Percentiles rank a stretch among this genome's conserved stretches.
phyloP scores from a whole-genome alignment of 2,329 filamentous ascomycete species.

The Pseudopithomyces chartarum region DNA sequence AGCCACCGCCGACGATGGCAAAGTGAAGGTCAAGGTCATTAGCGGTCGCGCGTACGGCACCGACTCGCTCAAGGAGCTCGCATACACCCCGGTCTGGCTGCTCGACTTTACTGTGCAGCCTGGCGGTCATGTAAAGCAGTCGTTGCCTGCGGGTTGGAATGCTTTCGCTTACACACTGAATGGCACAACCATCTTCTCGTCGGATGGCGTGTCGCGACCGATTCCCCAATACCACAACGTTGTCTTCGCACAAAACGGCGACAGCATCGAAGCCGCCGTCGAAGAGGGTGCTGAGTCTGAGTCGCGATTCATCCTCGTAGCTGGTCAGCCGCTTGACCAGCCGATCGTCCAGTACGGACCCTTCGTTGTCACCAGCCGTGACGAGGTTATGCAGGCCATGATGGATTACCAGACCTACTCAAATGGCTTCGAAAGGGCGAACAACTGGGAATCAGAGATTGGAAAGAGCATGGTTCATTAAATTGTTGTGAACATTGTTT shows the following conservation, averaged over 20 bases:
- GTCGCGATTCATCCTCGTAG: slow-evolving; percentile 71
- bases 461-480: slow-evolving; percentile 42
- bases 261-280: slow-evolving; percentile 74
- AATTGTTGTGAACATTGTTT: not conserved
- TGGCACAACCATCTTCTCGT: slow-evolving; percentile 67
- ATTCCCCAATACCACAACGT: slow-evolving; percentile 83
- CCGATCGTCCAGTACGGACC: slow-evolving; percentile 48
- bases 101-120: slow-evolving; percentile 81
- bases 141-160: slow-evolving; percentile 82
- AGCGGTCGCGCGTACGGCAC: slow-evolving; percentile 82
- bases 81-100: slow-evolving; percentile 97
- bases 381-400: slow-evolving; percentile 47
- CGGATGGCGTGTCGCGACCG: slow-evolving; percentile 36
- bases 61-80: slow-evolving; percentile 85
- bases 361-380: slow-evolving; percentile 42
- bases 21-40: slow-evolving; percentile 86
- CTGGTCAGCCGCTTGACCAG: slow-evolving; percentile 65
- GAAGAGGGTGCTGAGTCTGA: slow-evolving; percentile 64
- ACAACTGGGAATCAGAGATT: slow-evolving; percentile 79
- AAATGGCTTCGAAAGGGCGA: slow-evolving; percentile 63
- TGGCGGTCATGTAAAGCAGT: slow-evolving; percentile 76
- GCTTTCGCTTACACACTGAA: slow-evolving; percentile 86
- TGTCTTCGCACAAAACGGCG: slow-evolving; percentile 81
- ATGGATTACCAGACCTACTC: slow-evolving; percentile 41
- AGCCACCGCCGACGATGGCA: slow-evolving; percentile 72